These are phyloP conservation scores for Cercospora zeae-maydis DNA, from an alignment of 2,329 filamentous ascomycete species.

Conservation along the genomic window DNA sequence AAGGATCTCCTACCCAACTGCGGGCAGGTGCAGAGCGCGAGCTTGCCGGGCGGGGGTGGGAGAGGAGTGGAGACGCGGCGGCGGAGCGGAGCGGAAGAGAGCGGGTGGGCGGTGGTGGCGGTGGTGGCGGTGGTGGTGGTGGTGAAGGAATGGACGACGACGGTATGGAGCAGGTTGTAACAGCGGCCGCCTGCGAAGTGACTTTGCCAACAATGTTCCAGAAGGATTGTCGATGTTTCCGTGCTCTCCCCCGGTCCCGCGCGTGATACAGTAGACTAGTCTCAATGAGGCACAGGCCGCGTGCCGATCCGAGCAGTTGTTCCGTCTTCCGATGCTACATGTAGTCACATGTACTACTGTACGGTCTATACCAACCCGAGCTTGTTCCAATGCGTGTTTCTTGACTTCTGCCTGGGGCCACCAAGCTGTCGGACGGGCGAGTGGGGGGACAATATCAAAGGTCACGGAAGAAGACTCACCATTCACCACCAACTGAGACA, in stretches of 20 bases:
- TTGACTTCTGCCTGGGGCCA: too few relatives aligned
- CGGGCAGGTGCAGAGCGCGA: not conserved
- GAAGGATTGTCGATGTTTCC: not conserved
- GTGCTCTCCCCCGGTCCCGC: not conserved
- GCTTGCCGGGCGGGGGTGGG: not conserved
- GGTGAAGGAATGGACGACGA: too few relatives aligned
- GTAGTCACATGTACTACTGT: too few relatives aligned
- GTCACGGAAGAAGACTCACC: too few relatives aligned
- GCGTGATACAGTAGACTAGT: not conserved
- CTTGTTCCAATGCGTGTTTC: too few relatives aligned
- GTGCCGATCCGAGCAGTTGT: not conserved
- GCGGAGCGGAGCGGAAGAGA: not conserved
- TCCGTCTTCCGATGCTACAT: not conserved
- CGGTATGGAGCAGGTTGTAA: too few relatives aligned
- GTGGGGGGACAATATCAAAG: too few relatives aligned
- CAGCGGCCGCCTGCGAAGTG: not conserved
- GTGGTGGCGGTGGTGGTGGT: not conserved
- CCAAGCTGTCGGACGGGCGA: too few relatives aligned
- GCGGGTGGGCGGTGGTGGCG: not conserved
- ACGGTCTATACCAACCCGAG: not conserved
- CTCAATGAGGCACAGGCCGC: not conserved
- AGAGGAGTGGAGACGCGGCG: not conserved
- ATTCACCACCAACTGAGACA: too few relatives aligned
- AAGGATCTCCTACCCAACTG: not conserved
- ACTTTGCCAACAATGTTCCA: conserved; percentile 1